Percentiles rank a stretch among this genome's conserved stretches.
Evolutionary conservation across 768 basidiomycete genomes (phyloP).

Genomic region (Calvatia gigantea): DNA sequence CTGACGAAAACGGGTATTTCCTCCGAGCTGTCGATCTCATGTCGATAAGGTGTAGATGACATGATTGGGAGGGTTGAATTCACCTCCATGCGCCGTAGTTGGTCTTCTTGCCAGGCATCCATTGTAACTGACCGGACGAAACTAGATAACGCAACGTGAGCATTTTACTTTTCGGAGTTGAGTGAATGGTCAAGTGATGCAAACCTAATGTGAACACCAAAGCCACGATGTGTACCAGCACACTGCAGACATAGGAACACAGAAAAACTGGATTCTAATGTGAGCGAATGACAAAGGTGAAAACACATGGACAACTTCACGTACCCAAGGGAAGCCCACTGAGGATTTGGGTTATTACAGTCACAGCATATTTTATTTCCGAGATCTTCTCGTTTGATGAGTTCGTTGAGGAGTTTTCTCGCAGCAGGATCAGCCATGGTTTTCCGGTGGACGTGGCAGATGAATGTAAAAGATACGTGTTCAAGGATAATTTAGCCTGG

Average conservation of each 20-base stretch:
- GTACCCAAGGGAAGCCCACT: slow-evolving; percentile 88
- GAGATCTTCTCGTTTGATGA: slow-evolving; percentile 68
- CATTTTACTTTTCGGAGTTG: slow-evolving; percentile 14
- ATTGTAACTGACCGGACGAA: slow-evolving; percentile 93
- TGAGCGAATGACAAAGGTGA: slow-evolving; percentile 13
- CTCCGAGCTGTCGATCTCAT: slow-evolving; percentile 64
- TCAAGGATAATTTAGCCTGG: neutral
- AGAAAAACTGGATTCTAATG: slow-evolving; percentile 53
- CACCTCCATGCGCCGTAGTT: slow-evolving; percentile 88
- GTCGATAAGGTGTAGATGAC: slow-evolving; percentile 10
- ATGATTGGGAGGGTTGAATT: slow-evolving; percentile 14
- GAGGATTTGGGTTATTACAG: slow-evolving; percentile 87
- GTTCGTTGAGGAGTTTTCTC: slow-evolving; percentile 69
- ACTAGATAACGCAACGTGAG: slow-evolving; percentile 37
- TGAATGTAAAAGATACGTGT: neutral
- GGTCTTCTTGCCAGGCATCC: slow-evolving; percentile 94
- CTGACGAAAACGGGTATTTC: slow-evolving; percentile 77
- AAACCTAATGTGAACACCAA: slow-evolving; percentile 90
- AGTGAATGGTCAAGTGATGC: slow-evolving; percentile 21
- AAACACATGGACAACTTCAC: slow-evolving; percentile 11
- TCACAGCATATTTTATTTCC: slow-evolving; percentile 79
- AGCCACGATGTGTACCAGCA: slow-evolving; percentile 79
- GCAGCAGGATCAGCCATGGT: slow-evolving; percentile 57
- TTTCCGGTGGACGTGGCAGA: neutral
- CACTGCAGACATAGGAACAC: slow-evolving; percentile 92